A percentile compares a stretch with the other conserved stretches of the same genome.
Conservation (phyloP, 208 protist species). For the Leishmania gerbilli region DNA sequence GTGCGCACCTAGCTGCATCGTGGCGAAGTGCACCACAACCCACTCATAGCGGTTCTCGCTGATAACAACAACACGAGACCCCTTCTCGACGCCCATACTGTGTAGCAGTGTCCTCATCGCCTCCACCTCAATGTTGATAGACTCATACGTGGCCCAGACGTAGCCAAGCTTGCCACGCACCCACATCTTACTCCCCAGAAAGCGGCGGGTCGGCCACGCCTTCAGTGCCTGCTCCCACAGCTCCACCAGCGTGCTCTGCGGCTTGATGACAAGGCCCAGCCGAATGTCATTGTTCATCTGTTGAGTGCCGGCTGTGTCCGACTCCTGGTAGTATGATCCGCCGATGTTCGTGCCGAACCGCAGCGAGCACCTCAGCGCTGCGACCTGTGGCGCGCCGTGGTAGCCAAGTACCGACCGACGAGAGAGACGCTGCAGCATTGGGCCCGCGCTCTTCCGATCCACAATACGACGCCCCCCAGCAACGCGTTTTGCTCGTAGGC, state of each 20-base stretch:
- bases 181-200: slow-evolving; percentile 91
- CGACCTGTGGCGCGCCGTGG: not conserved
- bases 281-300: slow-evolving; percentile 78
- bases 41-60: slow-evolving; percentile 93
- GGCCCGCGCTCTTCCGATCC: not conserved
- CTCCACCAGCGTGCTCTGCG: slow-evolving; percentile 86
- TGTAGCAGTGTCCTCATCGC: slow-evolving; percentile 82
- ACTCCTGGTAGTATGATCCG: slow-evolving; percentile 81
- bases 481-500: not conserved
- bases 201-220: slow-evolving; percentile 81
- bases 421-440: slow-evolving; percentile 17
- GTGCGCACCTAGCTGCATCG: slow-evolving; percentile 86
- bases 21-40: slow-evolving; percentile 90
- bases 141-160: slow-evolving; percentile 91
- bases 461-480: not conserved
- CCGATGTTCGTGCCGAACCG: slow-evolving; percentile 75
- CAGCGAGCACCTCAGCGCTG: slow-evolving; percentile 21
- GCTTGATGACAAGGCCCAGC: slow-evolving; percentile 85
- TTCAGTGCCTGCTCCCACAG: slow-evolving; percentile 86
- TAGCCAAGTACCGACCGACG: slow-evolving; percentile 11
- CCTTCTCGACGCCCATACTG: slow-evolving; percentile 84
- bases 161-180: slow-evolving; percentile 86
- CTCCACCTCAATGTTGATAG: slow-evolving; percentile 76
- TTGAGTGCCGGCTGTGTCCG: slow-evolving; percentile 58
- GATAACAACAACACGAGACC: slow-evolving; percentile 85